phyloP scores from a whole-genome alignment of 768 basidiomycete genomes.

The Panellus pusillus region DNA sequence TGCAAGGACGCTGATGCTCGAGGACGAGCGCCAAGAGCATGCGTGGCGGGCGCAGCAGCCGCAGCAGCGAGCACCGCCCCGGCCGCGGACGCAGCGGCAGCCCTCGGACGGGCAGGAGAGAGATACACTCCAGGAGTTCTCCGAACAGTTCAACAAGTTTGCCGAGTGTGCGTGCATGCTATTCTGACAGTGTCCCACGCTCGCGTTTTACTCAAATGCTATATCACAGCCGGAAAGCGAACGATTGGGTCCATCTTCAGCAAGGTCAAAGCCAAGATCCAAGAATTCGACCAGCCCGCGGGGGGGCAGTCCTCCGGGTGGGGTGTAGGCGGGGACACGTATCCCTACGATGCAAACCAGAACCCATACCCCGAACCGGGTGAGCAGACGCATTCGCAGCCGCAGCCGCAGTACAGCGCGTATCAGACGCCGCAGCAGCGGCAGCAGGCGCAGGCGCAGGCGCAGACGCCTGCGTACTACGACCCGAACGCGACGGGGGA shows the following conservation, averaged over 20 bases:
- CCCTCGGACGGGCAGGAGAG: slow-evolving; percentile 29
- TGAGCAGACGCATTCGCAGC: slow-evolving; percentile 16
- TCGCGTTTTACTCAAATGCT: background rate
- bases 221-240: slow-evolving; percentile 64
- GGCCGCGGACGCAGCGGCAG: slow-evolving; percentile 11
- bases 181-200: background rate
- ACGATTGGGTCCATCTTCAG: slow-evolving; percentile 70
- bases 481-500: slow-evolving; percentile 30
- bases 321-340: slow-evolving; percentile 22
- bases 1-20: slow-evolving; percentile 68
- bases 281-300: slow-evolving; percentile 66
- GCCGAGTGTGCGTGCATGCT: slow-evolving; percentile 64
- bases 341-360: slow-evolving; percentile 18
- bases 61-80: slow-evolving; percentile 17
- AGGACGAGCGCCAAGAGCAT: slow-evolving; percentile 51
- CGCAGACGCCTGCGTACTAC: slow-evolving; percentile 32
- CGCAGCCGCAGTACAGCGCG: slow-evolving; percentile 2
- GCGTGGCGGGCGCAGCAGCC: slow-evolving; percentile 33
- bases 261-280: slow-evolving; percentile 82
- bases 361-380: slow-evolving; percentile 11
- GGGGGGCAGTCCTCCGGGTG: background rate
- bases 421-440: slow-evolving; percentile 1
- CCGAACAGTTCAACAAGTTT: slow-evolving; percentile 72
- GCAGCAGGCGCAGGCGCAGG: slow-evolving; percentile 17
- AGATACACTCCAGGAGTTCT: slow-evolving; percentile 65